Evolutionary conservation across 2,329 filamentous ascomycete genomes (phyloP).

Genomic region (Clonostachys rosea): DNA sequence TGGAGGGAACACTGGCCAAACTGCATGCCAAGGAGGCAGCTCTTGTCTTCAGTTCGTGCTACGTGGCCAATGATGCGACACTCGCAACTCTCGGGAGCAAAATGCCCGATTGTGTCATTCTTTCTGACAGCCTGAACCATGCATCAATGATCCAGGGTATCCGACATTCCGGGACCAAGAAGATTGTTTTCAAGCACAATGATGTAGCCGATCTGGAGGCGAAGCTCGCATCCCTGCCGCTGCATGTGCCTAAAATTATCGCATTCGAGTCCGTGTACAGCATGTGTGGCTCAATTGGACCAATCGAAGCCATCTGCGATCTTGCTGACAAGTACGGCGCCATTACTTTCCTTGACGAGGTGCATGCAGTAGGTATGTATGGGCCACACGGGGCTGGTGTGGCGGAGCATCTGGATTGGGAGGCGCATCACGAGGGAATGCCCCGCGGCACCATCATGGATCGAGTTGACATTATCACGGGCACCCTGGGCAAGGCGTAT

Average conservation of each 20-base stretch:
- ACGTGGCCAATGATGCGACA: constrained; percentile 96
- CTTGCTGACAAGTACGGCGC: constrained; percentile 96
- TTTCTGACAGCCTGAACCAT: constrained; percentile 97
- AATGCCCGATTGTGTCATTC: constrained; percentile 90
- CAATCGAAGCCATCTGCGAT: constrained; percentile 94
- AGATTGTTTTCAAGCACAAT: constrained; percentile 98
- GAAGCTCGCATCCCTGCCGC: constrained; percentile 83
- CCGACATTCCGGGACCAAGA: constrained; percentile 92
- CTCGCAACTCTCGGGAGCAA: constrained; percentile 96
- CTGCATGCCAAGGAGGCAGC: constrained; percentile 90
- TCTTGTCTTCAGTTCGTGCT: constrained; percentile 95
- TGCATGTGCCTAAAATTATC: constrained; percentile 91
- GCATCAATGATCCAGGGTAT: constrained; percentile 99
- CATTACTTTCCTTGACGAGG: constrained; percentile 96
- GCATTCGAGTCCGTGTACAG: constrained; percentile 98
- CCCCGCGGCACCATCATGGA: constrained; percentile 87
- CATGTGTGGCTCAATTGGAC: constrained; percentile 97
- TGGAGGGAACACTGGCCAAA: constrained; percentile 80
- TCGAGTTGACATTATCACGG: constrained; percentile 95
- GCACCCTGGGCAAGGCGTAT: constrained; percentile 95
- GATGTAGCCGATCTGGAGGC: constrained; percentile 88
- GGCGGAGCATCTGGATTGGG: constrained; percentile 94
- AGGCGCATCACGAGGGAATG: constrained; percentile 71
- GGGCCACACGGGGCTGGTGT: constrained; percentile 93
- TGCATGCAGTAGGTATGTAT: constrained; percentile 99